Base-by-base conservation (phyloP, 257 asterid species). In the Eucommia ulmoides region DNA sequence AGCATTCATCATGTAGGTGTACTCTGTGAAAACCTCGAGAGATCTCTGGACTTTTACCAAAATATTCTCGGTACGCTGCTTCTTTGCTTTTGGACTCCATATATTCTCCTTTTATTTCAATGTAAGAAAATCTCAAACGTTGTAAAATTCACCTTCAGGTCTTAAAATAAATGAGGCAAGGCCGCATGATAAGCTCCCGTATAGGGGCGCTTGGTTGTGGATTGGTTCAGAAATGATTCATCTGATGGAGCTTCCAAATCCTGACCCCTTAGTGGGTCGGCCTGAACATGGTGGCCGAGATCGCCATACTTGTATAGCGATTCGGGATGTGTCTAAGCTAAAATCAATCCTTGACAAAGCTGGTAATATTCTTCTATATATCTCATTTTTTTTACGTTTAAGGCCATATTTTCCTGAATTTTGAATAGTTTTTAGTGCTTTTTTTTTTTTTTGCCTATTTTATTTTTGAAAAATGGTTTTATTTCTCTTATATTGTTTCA, bases 121-220 rank as follows among this genome's bases (percentile, higher is more conserved):
- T 24, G 22, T n/a, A 49, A 24, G 14, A 49, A 45, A 26, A 26
- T 41, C 20, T n/a, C n/a, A n/a, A 15, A 24, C 21, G 15, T 23
- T 58, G 20, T 50, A n/a, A 35, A 45, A 19, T n/a, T n/a, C n/a
- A 62, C 16, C 51, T 50, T 54, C 61, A 88, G 97, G 97, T 60
- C 80, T 88, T 33, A 23, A 62, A 50, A 80, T 82, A 70, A 88
- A 88, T 21, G 94, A 82, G 78, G 96, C 97, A 11, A 73, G 97
- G 2, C 97, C 97, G 45, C 83, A 84, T 50, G 85, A 84, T 53
- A 84, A 88, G 70, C 93, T 88, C 50, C 94, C 96, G 8, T 88
- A 84, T 20, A 74, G 96, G 62, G 97, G 96, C 60, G 94, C 96
- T 61, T 89, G 96, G 97, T 64, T 89, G 38, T 89, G 97, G 94